Base-by-base conservation (phyloP, 139 green algal genomes). In the Yamagishiella unicocca region DNA sequence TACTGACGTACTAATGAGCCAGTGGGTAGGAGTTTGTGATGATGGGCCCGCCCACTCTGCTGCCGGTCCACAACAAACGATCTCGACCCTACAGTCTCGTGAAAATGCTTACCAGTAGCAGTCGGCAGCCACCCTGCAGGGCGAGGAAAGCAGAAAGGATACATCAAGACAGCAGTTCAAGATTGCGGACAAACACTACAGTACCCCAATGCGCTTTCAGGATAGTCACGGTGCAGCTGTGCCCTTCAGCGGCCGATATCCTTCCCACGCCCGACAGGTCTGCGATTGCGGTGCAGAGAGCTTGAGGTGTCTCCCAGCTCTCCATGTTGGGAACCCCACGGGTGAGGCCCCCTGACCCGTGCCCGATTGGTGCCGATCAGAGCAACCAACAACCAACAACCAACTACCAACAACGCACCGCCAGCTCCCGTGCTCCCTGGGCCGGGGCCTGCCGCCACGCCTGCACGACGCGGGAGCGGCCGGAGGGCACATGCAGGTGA, bases 191-290 rank as follows among this genome's bases (percentile, higher is more conserved):
- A 68, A 68, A 68, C 61, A 68, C 61, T n/a, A n/a, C n/a, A n/a
- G n/a, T 68, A 68, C 22, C 61, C 61, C 61, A 68, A 68, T n/a
- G 61, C 61, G 61, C 61, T 68, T 68, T 8, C 19, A 68, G 61
- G 19, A 68, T 68, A 68, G 61, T 68, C 61, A n/a, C 25, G 61
- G 61, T 68, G 61, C 61, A 68, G 61, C 61, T 68, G 61, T 68
- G 61, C 50, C 61, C 61, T 68, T 31, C 61, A 68, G 61, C 22
- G 61, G 61, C 66, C 42, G n/a, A n/a, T n/a, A n/a, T n/a, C n/a
- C n/a, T n/a, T n/a, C n/a, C n/a, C n/a, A n/a, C n/a, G n/a, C n/a
- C n/a, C n/a, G n/a, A n/a, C n/a, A n/a, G n/a, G n/a, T n/a, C n/a
- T n/a, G n/a, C n/a, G n/a, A n/a, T n/a, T n/a, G n/a, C n/a, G n/a